Evolutionary conservation across 192 early-diverging fungal species (phyloP).

Genomic region (Gonapodya prolifera): DNA sequence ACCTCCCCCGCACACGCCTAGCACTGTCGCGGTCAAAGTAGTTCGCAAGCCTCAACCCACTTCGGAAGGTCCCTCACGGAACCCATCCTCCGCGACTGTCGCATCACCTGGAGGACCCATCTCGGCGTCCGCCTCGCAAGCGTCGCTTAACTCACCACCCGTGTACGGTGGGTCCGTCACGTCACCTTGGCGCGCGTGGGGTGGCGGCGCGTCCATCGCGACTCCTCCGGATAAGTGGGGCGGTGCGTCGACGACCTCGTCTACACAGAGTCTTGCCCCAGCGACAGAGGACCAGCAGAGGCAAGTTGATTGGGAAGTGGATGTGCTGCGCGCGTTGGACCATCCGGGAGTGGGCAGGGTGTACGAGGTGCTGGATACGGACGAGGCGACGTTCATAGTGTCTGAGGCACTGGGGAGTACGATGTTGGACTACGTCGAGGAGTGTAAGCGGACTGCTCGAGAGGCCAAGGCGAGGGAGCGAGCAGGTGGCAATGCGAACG

Average conservation of each 20-base stretch:
- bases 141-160: neutral
- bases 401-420: conserved; percentile 8
- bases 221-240: neutral
- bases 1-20: conserved; percentile 10
- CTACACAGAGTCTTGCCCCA: neutral
- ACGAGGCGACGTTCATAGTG: conserved; percentile 56
- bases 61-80: neutral
- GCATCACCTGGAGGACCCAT: neutral
- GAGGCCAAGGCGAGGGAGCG: neutral
- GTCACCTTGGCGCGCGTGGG: neutral
- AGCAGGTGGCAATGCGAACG: conserved; percentile 16
- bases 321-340: conserved; percentile 51
- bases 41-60: conserved; percentile 31
- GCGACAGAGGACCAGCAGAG: conserved; percentile 23
- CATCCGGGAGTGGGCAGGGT: conserved; percentile 56
- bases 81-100: conserved; percentile 2
- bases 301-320: conserved; percentile 48
- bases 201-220: neutral
- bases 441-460: too few relatives aligned
- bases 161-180: neutral
- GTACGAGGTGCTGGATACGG: conserved; percentile 51
- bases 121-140: conserved; percentile 6
- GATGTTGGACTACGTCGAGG: conserved; percentile 26
- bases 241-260: neutral
- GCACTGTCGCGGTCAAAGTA: conserved; percentile 58